Conservation (phyloP, 2,329 filamentous ascomycete species). For the Emergomyces africanus region DNA sequence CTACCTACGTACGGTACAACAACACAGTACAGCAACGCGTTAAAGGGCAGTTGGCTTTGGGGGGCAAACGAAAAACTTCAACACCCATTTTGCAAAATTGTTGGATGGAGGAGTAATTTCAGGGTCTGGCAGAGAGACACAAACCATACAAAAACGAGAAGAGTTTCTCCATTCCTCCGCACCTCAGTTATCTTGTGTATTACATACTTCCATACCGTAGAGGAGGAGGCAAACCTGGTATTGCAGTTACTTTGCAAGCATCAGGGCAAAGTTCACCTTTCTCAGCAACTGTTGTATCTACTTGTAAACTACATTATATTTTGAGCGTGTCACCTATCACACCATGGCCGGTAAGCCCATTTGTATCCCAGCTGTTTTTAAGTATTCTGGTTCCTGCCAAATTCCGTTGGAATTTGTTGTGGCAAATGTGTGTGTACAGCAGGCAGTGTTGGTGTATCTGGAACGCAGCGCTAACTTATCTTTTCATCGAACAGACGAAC, state of each 20-base stretch:
- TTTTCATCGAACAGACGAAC: conserved; percentile 52
- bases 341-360: conserved; percentile 51
- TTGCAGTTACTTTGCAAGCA: conserved; percentile 1
- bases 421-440: not conserved
- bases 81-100: not conserved
- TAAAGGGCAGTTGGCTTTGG: not conserved
- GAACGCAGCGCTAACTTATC: conserved; percentile 4
- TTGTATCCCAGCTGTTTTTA: conserved; percentile 16
- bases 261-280: conserved; percentile 8
- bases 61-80: not conserved
- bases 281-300: conserved; percentile 10
- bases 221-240: conserved; percentile 13
- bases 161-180: conserved; percentile 15
- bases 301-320: conserved; percentile 27
- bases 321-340: conserved; percentile 14
- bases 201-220: conserved; percentile 28
- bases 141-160: not conserved
- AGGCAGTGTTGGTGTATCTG: conserved; percentile 8
- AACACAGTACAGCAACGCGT: not conserved
- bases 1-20: too few species aligned
- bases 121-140: conserved; percentile 15
- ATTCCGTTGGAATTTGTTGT: not conserved
- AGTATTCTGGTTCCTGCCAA: not conserved
- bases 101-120: conserved; percentile 19
- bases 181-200: conserved; percentile 27